Evolutionary conservation across 192 early-diverging fungal species (phyloP).

Genomic region (Polychytrium aggregatum): DNA sequence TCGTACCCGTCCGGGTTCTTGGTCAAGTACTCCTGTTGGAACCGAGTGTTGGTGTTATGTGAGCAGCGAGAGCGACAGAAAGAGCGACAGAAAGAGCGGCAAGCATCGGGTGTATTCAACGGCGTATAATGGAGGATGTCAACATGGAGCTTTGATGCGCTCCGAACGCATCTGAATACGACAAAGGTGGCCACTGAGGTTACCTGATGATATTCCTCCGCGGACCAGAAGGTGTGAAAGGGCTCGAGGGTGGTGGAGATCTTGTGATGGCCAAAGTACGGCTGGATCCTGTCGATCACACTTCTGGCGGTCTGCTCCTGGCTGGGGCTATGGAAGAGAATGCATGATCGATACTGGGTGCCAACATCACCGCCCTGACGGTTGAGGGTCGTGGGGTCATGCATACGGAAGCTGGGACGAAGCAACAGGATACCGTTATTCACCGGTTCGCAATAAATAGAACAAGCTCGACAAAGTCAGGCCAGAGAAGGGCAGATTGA

Average conservation of each 20-base stretch:
- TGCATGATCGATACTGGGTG: slow-evolving; percentile 78
- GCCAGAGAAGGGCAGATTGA: neutral
- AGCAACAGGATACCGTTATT: neutral
- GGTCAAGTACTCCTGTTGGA: slow-evolving; percentile 65
- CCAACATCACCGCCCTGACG: slow-evolving; percentile 76
- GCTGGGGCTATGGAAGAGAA: slow-evolving; percentile 69
- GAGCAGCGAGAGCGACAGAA: no score
- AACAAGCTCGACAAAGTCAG: no score
- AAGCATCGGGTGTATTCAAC: no score
- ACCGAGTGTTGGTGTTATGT: no score
- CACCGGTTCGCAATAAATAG: no score
- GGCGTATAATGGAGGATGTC: no score
- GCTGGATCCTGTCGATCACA: slow-evolving; percentile 54
- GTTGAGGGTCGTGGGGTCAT: slow-evolving; percentile 79
- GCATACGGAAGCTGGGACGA: slow-evolving; percentile 40
- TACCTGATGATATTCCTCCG: slow-evolving; percentile 50
- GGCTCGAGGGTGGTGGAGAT: slow-evolving; percentile 62
- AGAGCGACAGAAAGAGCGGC: no score
- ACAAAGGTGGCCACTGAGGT: neutral
- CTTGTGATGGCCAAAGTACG: slow-evolving; percentile 22
- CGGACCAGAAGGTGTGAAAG: slow-evolving; percentile 63
- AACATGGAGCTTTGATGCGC: no score
- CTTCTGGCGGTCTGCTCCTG: slow-evolving; percentile 65
- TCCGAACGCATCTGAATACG: neutral
- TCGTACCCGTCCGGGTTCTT: slow-evolving; percentile 71